These are phyloP conservation scores for Diutina rugosa DNA, from an alignment of 1,139 yeast genomes.

Conservation along the genomic window DNA sequence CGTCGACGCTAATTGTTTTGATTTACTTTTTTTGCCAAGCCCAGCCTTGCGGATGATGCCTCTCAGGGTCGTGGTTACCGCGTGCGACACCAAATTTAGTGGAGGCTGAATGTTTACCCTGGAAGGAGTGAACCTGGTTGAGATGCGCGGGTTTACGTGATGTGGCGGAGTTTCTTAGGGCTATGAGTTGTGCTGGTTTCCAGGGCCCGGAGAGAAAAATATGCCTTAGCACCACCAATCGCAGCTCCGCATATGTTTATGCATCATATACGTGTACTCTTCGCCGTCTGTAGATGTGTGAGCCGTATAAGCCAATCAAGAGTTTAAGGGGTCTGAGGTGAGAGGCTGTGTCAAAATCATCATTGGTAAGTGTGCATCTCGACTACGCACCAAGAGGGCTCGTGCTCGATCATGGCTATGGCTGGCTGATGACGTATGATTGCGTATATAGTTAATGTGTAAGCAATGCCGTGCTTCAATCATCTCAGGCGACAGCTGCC, in stretches of 20 bases:
- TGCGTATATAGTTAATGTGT: background rate
- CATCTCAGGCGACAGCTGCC: background rate
- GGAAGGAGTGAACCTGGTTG: background rate
- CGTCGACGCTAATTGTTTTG: background rate
- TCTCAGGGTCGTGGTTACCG: background rate
- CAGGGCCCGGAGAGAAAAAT: background rate
- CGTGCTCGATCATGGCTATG: background rate
- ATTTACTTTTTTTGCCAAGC: background rate
- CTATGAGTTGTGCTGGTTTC: background rate
- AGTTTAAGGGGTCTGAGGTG: too few species aligned
- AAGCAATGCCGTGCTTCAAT: background rate
- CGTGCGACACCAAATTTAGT: background rate
- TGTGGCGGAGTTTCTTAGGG: background rate
- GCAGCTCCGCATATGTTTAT: background rate
- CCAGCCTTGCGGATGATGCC: background rate
- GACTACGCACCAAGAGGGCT: background rate
- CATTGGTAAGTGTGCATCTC: background rate
- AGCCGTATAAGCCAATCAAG: background rate
- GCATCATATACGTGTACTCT: background rate
- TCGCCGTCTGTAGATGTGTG: background rate
- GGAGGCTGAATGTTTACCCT: too few species aligned
- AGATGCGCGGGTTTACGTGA: background rate
- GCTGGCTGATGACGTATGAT: background rate
- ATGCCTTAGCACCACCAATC: background rate
- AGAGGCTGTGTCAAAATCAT: too few species aligned